phyloP scores from a whole-genome alignment of 2,329 filamentous ascomycete genomes.

The Neurospora sp. region DNA sequence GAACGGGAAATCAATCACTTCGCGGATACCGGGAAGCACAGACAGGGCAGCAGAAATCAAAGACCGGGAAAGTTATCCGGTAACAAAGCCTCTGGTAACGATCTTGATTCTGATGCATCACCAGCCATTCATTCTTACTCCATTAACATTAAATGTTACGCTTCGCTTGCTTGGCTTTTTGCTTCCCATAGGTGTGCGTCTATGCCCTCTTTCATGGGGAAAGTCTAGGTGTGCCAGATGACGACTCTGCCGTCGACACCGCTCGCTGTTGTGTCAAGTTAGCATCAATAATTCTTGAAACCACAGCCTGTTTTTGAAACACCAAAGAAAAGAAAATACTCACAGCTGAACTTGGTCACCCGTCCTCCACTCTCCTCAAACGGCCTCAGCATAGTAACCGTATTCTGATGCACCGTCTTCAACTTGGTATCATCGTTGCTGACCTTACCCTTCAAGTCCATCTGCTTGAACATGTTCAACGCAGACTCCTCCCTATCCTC shows the following conservation, averaged over 20 bases:
- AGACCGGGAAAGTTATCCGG: not conserved
- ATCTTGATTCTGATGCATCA: not conserved
- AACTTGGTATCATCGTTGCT: conserved; percentile 81
- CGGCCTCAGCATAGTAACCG: conserved; percentile 72
- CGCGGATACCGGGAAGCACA: not conserved
- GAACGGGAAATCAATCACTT: not conserved
- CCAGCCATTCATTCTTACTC: not conserved
- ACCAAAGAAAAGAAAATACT: conserved; percentile 29
- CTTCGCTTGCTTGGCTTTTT: not conserved
- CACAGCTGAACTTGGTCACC: conserved; percentile 79
- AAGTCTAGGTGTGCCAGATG: conserved; percentile 57
- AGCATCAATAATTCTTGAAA: conserved; percentile 14
- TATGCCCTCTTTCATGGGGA: not conserved
- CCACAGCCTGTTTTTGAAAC: not conserved
- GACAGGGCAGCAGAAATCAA: not conserved
- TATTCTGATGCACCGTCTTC: conserved; percentile 95
- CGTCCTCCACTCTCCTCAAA: conserved; percentile 57
- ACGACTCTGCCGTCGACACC: conserved; percentile 77
- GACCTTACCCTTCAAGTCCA: conserved; percentile 92
- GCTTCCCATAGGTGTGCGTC: not conserved
- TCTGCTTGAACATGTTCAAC: conserved; percentile 95
- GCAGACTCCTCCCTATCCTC: conserved; percentile 77
- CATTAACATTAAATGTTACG: not conserved
- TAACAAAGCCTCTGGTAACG: not conserved
- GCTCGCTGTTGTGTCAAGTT: conserved; percentile 45